Base-by-base conservation (phyloP, 2,329 filamentous ascomycete genomes). In the Aspergillus flavus region DNA sequence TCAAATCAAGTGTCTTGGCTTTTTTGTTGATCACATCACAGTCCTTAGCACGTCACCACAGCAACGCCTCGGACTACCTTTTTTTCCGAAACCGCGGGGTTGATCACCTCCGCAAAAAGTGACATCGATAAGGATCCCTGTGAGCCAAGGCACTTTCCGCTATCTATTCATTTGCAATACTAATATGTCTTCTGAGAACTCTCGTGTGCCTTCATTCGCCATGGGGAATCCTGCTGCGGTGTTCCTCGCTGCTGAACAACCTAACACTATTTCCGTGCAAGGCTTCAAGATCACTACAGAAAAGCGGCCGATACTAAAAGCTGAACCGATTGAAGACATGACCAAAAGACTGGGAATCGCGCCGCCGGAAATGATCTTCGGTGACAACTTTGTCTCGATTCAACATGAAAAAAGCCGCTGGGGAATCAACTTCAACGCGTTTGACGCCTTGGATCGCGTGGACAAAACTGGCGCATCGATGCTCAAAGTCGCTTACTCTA, bases 341-440 rank as follows among this genome's bases (percentile, higher is more conserved):
- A 89, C 89, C 46, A 84, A 85, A 62, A 87, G 86, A 66, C 85
- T 99, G 59, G 89, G 89, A 34, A 97, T 99, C 74, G 89, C 94
- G 21, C 88, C 94, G 46, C 95, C 95, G 10, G 95, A 99, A 82
- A 99, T 99, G 95, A 99, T 99, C 68, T 99, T 99, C 75, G 95
- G 95, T 65, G 94, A 99, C 82, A 99, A 99, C 78, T 82, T 91
- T 62, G 89, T 96, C 46, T 81, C 87, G 7, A 85, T 99, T 64
- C 83, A 88, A 59, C 93, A 98, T 80, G 66, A 81, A n/a, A 84
- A 86, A 23, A 88, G 86, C n/a, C 87, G 88, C 52, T 99, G 93
- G 93, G 82, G 83, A 52, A 83, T 98, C 66, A 81, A 85, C 59
- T 99, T 98, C 83, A 90, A 90, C 75, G 91, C 95, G 26, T 91